These are phyloP conservation scores for Xerocomus spinulosus DNA, from an alignment of 768 basidiomycete genomes.

Conservation along the genomic window DNA sequence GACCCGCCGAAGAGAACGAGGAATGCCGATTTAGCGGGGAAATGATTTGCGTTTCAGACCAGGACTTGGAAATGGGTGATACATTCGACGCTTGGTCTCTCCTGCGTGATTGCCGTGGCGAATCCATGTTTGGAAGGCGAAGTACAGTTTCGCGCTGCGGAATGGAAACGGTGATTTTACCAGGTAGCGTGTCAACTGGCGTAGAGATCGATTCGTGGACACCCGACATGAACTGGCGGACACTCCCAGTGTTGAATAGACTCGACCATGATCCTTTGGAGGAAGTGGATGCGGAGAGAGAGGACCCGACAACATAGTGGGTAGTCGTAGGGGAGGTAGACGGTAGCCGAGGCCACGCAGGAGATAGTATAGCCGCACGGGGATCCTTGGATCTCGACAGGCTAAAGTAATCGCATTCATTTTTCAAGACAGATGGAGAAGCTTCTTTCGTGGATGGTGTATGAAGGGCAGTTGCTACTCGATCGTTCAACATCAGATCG, in stretches of 20 bases:
- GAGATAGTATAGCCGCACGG: conserved; percentile 40
- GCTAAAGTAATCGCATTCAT: conserved; percentile 58
- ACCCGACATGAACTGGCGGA: conserved; percentile 66
- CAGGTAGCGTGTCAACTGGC: conserved; percentile 29
- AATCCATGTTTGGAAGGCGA: conserved; percentile 24
- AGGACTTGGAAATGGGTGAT: conserved; percentile 45
- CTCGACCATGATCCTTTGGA: conserved; percentile 82
- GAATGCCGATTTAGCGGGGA: conserved; percentile 26
- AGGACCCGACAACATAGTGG: conserved; percentile 34
- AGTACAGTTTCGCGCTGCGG: conserved; percentile 18
- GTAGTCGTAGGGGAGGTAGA: conserved; percentile 40
- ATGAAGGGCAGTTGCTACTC: not conserved
- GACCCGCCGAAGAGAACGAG: conserved; percentile 41
- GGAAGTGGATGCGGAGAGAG: conserved; percentile 51
- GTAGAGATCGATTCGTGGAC: conserved; percentile 48
- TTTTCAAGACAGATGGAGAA: conserved; percentile 19
- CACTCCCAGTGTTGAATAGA: conserved; percentile 59
- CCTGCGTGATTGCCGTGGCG: conserved; percentile 27
- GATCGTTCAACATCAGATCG: not conserved
- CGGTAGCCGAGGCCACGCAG: conserved; percentile 49
- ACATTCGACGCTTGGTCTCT: conserved; percentile 26
- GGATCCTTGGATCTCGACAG: conserved; percentile 34
- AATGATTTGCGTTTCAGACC: conserved; percentile 46
- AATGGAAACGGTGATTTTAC: conserved; percentile 23
- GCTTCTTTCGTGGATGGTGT: conserved; percentile 18